Base-by-base conservation (phyloP, 331 rosid species). In the Prunus yedoensis region DNA sequence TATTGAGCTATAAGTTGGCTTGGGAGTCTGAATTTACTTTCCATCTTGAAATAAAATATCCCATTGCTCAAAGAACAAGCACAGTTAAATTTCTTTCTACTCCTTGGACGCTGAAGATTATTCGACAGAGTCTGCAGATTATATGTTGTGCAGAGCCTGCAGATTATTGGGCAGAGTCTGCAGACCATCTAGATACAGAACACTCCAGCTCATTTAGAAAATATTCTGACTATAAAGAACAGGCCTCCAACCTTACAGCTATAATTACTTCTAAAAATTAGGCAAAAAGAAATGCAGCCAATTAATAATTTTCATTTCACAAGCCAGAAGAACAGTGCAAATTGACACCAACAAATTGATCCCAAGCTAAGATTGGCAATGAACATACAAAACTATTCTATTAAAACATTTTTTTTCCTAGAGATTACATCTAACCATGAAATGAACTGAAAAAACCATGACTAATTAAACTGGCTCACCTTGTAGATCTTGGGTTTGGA, bases 401-500 rank as follows among this genome's bases (percentile, higher is more conserved):
- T 52, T 15, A 52, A 52, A 52, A 20, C 20, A 5, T 52, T 52
- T 52, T 52, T n/a, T 35, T 35, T 6, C 5, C 17, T 51, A 51
- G 7, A 51, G 3, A 70, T 18, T 52, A 70, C 50, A 52, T 51
- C 38, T 28, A 52, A 32, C 50, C 41, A 35, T 6, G 41, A 35
- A 52, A 17, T 51, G 23, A 23, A 25, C 43, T 25, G 23, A 4
- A 68, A n/a, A 50, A 28, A 13, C 25, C 21, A 20, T 49, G 23
- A 68, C 62, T 21, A 15, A 60, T 28, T 60, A 16, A 27, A 60
- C 21, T 8, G 47, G 23, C 1, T 71, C 47, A 54, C 83, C 85
- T 63, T 80, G 52, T 38, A 79, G 45, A 50, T 49, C 45, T 68
- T 81, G n/a, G 66, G 70, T 51, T 71, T 89, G 73, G 82, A 76